These are phyloP conservation scores for Erodium maritimum DNA, from an alignment of 345 rosid genomes.

Conservation along the genomic window DNA sequence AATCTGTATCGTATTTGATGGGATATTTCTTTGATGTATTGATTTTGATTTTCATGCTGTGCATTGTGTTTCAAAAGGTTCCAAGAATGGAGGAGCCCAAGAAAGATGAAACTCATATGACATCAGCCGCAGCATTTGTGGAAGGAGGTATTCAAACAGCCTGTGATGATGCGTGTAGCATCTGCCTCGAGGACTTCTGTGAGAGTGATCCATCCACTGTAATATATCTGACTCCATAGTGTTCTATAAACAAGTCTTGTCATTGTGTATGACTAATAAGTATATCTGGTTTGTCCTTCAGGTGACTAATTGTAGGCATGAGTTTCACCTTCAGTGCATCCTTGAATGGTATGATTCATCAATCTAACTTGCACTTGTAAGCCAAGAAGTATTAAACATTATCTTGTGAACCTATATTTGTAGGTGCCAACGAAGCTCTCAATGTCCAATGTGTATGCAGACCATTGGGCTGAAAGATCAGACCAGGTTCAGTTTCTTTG, in stretches of 20 bases:
- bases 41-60: background rate
- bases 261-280: background rate
- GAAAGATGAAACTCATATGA: slow-evolving; percentile 29
- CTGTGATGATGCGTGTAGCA: slow-evolving; percentile 64
- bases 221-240: slow-evolving; percentile 5
- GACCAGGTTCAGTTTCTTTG: slow-evolving; percentile 34
- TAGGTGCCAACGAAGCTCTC: slow-evolving; percentile 99
- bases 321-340: slow-evolving; percentile 93
- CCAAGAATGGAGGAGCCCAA: slow-evolving; percentile 27
- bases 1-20: too few relatives aligned
- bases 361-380: background rate
- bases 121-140: slow-evolving; percentile 67
- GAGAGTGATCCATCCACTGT: slow-evolving; percentile 64
- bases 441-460: slow-evolving; percentile 99
- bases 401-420: background rate
- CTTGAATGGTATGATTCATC: slow-evolving; percentile 64
- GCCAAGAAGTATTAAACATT: background rate
- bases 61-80: slow-evolving; percentile 19
- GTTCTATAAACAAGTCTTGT: background rate
- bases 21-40: background rate
- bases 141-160: slow-evolving; percentile 65
- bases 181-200: slow-evolving; percentile 62
- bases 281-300: slow-evolving; percentile 13
- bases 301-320: slow-evolving; percentile 93
- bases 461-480: slow-evolving; percentile 85